Percentiles rank a stretch among this genome's conserved stretches.
phyloP scores from a whole-genome alignment of 116 monocot genomes.

The Phalaenopsis hybrid region DNA sequence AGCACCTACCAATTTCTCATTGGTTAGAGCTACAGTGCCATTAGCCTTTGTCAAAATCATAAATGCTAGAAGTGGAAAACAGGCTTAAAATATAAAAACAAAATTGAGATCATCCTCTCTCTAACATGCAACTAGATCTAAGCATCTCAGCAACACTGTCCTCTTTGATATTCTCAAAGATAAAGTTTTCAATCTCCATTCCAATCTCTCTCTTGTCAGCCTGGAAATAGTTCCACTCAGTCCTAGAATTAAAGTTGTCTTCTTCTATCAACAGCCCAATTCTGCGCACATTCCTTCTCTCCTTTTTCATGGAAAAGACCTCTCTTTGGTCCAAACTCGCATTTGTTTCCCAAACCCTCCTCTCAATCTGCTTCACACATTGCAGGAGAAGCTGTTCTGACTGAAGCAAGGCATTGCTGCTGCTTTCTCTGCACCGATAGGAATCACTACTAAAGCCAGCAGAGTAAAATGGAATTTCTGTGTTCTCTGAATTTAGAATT shows the following conservation, averaged over 20 bases:
- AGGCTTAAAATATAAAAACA: not conserved
- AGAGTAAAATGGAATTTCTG: not conserved
- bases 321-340: not conserved
- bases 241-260: constrained; percentile 15
- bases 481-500: not conserved
- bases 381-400: constrained; percentile 6
- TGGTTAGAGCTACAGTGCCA: not conserved
- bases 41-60: not conserved
- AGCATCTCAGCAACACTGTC: constrained; percentile 33
- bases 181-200: constrained; percentile 30
- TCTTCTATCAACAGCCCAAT: constrained; percentile 27
- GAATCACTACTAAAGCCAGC: not conserved
- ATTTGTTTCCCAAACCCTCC: constrained; percentile 5
- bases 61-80: not conserved
- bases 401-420: not conserved
- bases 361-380: constrained; percentile 9
- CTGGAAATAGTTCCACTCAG: constrained; percentile 21
- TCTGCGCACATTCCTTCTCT: constrained; percentile 10
- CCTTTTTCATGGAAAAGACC: constrained; percentile 11
- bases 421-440: not conserved
- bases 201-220: constrained; percentile 27
- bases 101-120: not conserved
- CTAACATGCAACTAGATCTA: constrained; percentile 20
- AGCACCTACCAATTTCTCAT: no score
- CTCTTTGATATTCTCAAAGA: constrained; percentile 43